Base-by-base conservation (phyloP, 805 yeast species). In the Wickerhamiella brachini region DNA sequence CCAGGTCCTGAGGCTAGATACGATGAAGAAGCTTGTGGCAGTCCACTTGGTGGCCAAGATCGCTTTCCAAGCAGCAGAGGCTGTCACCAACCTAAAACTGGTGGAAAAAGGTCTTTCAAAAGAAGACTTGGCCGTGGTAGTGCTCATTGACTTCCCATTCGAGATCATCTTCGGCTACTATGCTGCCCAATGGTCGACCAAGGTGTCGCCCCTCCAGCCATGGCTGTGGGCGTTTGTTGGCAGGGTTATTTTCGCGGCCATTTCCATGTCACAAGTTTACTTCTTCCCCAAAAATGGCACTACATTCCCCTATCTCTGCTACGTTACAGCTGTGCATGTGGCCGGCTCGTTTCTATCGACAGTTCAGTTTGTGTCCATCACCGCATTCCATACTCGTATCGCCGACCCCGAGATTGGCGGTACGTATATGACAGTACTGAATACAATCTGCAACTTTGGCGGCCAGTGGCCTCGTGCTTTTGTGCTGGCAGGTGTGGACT, bases 401-500 rank as follows among this genome's bases (percentile, higher is more conserved):
- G 95, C 98, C 1, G 98, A 93, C 64, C 97, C 98, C 0, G 68
- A 80, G 18, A 85, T 93, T 59, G 98, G 98, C 17, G 98, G 98
- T 1, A 93, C 98, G 0, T 93, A 93, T 65, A 90, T 93, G 97
- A 93, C 98, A 0, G 81, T 95, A 0, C 71, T 93, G 53, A 93
- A 93, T 66, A 93, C 98, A 0, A 71, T 93, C 47, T 80, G 94
- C 43, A 93, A 93, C 64, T 74, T 90, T 52, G 98, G 98, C 22
- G 98, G 98, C 10, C 93, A 94, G 44, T 93, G 98, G 98, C 98
- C 98, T 1, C 75, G 87, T 50, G 70, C 86, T n/a, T 70, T 93
- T 31, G 81, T 90, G 1, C 75, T 88, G 57, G 77, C 73, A 53
- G 72, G 88, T 66, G 90, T 93, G 51, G 97, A 90, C 67, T 75